phyloP scores from a whole-genome alignment of 225 moss, liverwort and hornwort genomes.

The Neckera pumila region DNA sequence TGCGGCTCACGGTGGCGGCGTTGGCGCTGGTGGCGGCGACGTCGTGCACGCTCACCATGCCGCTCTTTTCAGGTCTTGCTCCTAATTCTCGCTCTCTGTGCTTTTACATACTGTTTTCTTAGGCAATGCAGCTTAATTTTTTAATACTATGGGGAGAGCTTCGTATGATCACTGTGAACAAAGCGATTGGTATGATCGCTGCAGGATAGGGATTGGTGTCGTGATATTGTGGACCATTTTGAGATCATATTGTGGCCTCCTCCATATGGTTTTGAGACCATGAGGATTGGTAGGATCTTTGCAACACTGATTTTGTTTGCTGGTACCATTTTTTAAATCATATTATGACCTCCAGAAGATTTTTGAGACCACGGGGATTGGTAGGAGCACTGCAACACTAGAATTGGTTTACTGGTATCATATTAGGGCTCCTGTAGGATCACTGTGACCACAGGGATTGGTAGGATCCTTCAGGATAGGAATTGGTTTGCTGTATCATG shows the following conservation, averaged over 20 bases:
- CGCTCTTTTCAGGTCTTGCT: conserved; percentile 76
- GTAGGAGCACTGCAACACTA: neutral
- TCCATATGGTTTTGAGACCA: neutral
- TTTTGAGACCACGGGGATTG: neutral
- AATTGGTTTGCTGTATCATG: neutral
- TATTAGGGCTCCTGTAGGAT: no score
- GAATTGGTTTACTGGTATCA: neutral
- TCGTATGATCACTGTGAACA: neutral
- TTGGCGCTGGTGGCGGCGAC: conserved; percentile 63
- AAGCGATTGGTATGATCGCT: neutral
- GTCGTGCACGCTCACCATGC: conserved; percentile 93
- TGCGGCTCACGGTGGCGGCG: conserved; percentile 46
- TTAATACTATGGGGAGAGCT: neutral
- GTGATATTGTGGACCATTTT: neutral
- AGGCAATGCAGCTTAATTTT: neutral
- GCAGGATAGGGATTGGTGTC: neutral
- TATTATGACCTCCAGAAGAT: no score
- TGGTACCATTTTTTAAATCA: neutral
- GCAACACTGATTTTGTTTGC: neutral
- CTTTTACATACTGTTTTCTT: neutral
- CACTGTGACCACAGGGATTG: neutral
- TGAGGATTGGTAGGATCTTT: neutral
- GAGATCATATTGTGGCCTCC: neutral
- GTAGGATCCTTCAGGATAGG: neutral
- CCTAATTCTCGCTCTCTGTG: neutral